Evolutionary conservation across 2,329 filamentous ascomycete species (phyloP).

Genomic region (Calonectria montana): DNA sequence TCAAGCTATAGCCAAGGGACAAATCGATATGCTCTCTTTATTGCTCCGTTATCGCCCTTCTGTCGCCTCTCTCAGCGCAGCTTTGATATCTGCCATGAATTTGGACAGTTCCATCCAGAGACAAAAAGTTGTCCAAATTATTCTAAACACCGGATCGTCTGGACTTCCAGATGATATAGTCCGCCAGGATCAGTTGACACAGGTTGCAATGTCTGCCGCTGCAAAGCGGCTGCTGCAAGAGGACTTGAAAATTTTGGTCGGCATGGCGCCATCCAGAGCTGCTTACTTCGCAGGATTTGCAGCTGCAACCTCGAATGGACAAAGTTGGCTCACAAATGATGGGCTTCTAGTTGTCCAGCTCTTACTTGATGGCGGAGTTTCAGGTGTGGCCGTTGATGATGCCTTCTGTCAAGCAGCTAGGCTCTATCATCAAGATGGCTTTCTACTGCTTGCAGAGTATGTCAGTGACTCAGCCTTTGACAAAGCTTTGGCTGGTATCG

Average conservation of each 20-base stretch:
- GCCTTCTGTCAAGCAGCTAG: constrained; percentile 16
- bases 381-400: constrained; percentile 10
- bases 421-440: constrained; percentile 2
- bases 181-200: not conserved
- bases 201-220: constrained; percentile 3
- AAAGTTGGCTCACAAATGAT: constrained; percentile 9
- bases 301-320: not conserved
- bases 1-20: not conserved
- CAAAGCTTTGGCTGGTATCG: not conserved
- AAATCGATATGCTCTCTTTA: not conserved
- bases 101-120: not conserved
- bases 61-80: not conserved
- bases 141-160: not conserved
- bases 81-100: not conserved
- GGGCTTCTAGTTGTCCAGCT: constrained; percentile 11
- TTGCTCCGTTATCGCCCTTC: not conserved
- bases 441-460: constrained; percentile 1
- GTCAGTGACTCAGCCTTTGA: not conserved
- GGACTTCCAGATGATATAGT: not conserved
- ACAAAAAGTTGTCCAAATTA: not conserved
- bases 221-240: constrained; percentile 3
- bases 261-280: not conserved
- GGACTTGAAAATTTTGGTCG: not conserved
- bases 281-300: not conserved
- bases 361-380: constrained; percentile 10